A percentile compares a stretch with the other conserved stretches of the same genome.
phyloP scores from a whole-genome alignment of 257 asterid species.

The Capsicum pubescens region DNA sequence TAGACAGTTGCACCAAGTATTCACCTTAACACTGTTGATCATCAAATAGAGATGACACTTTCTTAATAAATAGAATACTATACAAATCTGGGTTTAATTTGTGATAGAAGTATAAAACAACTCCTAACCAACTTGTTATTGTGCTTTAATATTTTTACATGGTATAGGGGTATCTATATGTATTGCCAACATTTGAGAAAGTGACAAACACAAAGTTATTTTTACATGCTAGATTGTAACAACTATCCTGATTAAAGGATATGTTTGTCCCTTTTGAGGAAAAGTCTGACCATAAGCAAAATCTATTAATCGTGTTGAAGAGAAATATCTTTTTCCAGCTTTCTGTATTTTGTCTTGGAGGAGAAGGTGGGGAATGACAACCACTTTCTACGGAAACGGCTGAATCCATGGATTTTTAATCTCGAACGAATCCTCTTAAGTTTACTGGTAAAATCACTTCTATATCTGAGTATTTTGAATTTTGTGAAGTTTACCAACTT shows the following conservation, averaged over 20 bases:
- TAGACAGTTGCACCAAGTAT: neutral
- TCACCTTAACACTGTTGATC: neutral
- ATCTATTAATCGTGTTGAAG: neutral
- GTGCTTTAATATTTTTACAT: neutral
- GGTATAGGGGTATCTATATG: neutral
- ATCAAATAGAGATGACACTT: neutral
- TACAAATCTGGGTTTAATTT: neutral
- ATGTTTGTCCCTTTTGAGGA: neutral
- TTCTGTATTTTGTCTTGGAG: slow-evolving; percentile 59
- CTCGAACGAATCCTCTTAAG: slow-evolving; percentile 66
- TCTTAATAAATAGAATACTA: slow-evolving; percentile 8
- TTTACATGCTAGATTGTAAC: neutral
- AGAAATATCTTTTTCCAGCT: slow-evolving; percentile 42
- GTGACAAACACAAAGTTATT: neutral
- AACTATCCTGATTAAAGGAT: neutral
- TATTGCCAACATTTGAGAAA: neutral
- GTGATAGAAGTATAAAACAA: neutral
- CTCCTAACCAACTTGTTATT: neutral
- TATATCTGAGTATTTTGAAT: slow-evolving; percentile 49
- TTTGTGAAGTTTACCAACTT: slow-evolving; percentile 67
- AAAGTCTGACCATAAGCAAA: slow-evolving; percentile 3
- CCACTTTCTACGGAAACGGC: slow-evolving; percentile 61
- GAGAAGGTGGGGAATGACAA: slow-evolving; percentile 59
- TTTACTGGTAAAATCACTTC: slow-evolving; percentile 50
- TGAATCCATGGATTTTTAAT: slow-evolving; percentile 68